A percentile compares a stretch with the other conserved stretches of the same genome.
These are phyloP conservation scores for Penicillium coprophilum DNA, from an alignment of 495 filamentous ascomycete genomes.

Conservation along the genomic window DNA sequence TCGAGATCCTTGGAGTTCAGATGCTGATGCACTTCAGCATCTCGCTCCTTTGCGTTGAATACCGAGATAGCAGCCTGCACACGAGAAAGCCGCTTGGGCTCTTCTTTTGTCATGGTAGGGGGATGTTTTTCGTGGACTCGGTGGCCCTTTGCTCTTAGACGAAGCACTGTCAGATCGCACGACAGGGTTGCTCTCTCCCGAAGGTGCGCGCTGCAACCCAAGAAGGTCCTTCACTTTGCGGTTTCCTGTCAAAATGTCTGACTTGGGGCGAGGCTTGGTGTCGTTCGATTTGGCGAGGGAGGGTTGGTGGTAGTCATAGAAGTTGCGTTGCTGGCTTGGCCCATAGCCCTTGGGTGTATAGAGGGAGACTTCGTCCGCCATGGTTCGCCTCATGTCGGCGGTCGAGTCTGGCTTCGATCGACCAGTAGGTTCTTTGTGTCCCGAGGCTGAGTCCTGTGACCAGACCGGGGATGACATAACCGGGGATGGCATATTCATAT, in stretches of 20 bases:
- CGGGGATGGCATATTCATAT: constrained; percentile 60
- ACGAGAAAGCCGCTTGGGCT: constrained; percentile 46
- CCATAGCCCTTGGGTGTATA: constrained; percentile 62
- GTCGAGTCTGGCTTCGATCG: constrained; percentile 23
- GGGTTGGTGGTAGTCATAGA: constrained; percentile 57
- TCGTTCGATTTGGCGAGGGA: constrained; percentile 46
- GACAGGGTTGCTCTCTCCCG: constrained; percentile 20
- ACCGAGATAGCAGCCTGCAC: constrained; percentile 67
- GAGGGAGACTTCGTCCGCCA: constrained; percentile 60
- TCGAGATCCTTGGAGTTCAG: constrained; percentile 49
- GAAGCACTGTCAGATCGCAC: constrained; percentile 19
- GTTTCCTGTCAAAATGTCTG: constrained; percentile 44
- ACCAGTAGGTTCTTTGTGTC: constrained; percentile 38
- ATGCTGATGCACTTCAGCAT: constrained; percentile 43
- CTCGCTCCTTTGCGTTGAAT: constrained; percentile 53
- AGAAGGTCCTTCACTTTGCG: constrained; percentile 41
- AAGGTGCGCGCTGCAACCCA: constrained; percentile 26
- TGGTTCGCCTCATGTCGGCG: constrained; percentile 40
- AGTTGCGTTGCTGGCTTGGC: constrained; percentile 65
- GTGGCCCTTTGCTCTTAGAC: constrained; percentile 20
- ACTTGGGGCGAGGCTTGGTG: constrained; percentile 52
- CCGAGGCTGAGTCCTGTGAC: constrained; percentile 62
- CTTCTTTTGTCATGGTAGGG: constrained; percentile 25
- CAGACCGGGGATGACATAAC: constrained; percentile 75
- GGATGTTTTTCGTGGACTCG: constrained; percentile 23